A percentile compares a stretch with the other conserved stretches of the same genome.
These are phyloP conservation scores for Tetrapyrgos nigripes DNA, from an alignment of 1,284 basidiomycete species.

Conservation along the genomic window DNA sequence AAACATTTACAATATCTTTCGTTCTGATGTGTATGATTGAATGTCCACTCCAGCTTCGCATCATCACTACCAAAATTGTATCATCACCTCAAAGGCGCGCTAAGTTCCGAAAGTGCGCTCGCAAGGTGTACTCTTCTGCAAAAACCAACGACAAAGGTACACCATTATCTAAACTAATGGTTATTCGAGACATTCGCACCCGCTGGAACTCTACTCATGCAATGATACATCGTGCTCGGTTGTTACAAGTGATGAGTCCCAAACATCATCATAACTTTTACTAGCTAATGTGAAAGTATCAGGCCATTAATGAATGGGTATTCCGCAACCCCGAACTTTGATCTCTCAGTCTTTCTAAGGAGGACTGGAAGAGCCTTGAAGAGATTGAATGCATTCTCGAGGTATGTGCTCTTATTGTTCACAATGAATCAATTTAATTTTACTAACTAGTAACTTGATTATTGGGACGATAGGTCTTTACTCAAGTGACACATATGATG, in stretches of 20 bases:
- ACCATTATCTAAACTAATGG: neutral
- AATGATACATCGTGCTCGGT: neutral
- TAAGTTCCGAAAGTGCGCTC: slow-evolving; percentile 11
- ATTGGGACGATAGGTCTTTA: slow-evolving; percentile 22
- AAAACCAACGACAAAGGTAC: neutral
- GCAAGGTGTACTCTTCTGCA: slow-evolving; percentile 6
- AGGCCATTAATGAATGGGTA: slow-evolving; percentile 23
- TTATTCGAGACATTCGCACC: slow-evolving; percentile 3
- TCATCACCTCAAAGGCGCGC: slow-evolving; percentile 18
- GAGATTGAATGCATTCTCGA: slow-evolving; percentile 18
- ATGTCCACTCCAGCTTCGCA: too few relatives aligned
- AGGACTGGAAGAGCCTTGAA: slow-evolving; percentile 19
- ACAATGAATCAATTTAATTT: neutral
- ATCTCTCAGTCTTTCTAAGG: slow-evolving; percentile 3
- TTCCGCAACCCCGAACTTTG: slow-evolving; percentile 11
- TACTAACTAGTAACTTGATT: slow-evolving; percentile 1
- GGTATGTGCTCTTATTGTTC: too few relatives aligned
- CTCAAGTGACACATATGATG: slow-evolving; percentile 27
- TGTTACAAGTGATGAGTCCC: neutral
- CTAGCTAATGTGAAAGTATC: neutral
- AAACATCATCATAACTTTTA: too few relatives aligned
- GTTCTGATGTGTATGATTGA: too few relatives aligned
- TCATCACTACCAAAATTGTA: slow-evolving; percentile 18
- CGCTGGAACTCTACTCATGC: slow-evolving; percentile 15
- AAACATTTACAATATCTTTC: too few relatives aligned